Percentiles rank a stretch among this genome's conserved stretches.
Conservation (phyloP, 164 flowering plant genomes). For the grape (Vitis vinifera) region ASM3070453v1 NC_081810.1:21822001-21822500, state of each 20-base stretch:
- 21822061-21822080: slow-evolving; percentile 21
- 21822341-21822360: slow-evolving; percentile 38
- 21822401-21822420: slow-evolving; percentile 28
- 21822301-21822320: slow-evolving; percentile 23
- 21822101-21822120: slow-evolving; percentile 25
- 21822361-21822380: slow-evolving; percentile 25
- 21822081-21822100: slow-evolving; percentile 28
- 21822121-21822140: slow-evolving; percentile 23
- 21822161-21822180: slow-evolving; percentile 7
- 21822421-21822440: slow-evolving; percentile 41
- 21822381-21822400: slow-evolving; percentile 28
- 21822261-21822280: slow-evolving; percentile 18
- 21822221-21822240: slow-evolving; percentile 35
- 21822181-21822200: slow-evolving; percentile 11
- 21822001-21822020: too few species aligned
- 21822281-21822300: slow-evolving; percentile 22
- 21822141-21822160: slow-evolving; percentile 17
- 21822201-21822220: slow-evolving; percentile 27
- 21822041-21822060: slow-evolving; percentile 22
- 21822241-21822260: slow-evolving; percentile 29
- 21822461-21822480: slow-evolving; percentile 20
- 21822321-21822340: slow-evolving; percentile 22
- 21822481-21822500: slow-evolving; percentile 38
- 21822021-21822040: slow-evolving; percentile 32
- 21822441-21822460: slow-evolving; percentile 2